Percentiles rank a stretch among this genome's conserved stretches.
Evolutionary conservation across 441 rosid genomes (phyloP).

Genomic region (Omphalea diandra): DNA sequence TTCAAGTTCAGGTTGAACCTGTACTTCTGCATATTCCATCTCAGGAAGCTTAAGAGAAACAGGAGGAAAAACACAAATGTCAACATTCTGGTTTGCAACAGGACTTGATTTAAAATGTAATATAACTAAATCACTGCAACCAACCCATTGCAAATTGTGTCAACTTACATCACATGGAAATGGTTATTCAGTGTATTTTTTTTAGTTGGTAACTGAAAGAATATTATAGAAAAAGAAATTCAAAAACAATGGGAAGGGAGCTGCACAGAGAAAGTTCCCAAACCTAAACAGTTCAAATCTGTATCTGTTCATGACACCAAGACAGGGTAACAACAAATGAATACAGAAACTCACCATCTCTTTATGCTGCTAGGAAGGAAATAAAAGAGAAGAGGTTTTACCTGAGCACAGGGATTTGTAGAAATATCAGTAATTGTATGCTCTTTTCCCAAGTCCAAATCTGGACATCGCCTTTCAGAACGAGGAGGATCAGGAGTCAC

Average conservation of each 20-base stretch:
- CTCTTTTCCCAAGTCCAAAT: conserved; percentile 33
- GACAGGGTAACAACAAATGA: neutral
- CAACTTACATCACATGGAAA: neutral
- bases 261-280: neutral
- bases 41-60: conserved; percentile 25
- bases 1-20: conserved; percentile 35
- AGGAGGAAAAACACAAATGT: conserved; percentile 9
- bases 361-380: neutral
- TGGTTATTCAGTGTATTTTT: neutral
- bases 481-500: conserved; percentile 66
- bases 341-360: neutral
- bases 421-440: conserved; percentile 15
- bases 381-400: conserved; percentile 24
- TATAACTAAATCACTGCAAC: neutral
- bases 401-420: conserved; percentile 43
- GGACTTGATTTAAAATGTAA: conserved; percentile 1
- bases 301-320: neutral
- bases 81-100: conserved; percentile 10
- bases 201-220: neutral
- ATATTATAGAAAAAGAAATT: neutral
- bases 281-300: neutral
- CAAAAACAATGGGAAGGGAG: neutral
- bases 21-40: conserved; percentile 30
- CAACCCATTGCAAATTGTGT: neutral
- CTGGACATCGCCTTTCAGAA: conserved; percentile 38